Evolutionary conservation across 805 yeast species (phyloP).

Genomic region (Lipomyces kockii): DNA sequence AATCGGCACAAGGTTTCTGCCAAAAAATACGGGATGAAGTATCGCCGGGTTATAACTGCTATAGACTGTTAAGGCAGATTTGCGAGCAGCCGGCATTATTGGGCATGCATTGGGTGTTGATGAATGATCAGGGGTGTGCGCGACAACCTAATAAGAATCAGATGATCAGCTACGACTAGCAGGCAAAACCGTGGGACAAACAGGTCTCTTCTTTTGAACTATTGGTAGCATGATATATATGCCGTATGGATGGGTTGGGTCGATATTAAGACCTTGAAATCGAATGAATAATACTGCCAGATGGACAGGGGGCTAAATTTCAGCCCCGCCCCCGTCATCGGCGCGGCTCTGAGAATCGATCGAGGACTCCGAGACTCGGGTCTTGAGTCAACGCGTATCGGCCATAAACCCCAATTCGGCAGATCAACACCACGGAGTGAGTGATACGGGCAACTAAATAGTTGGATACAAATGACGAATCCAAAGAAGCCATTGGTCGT

Average conservation of each 20-base stretch:
- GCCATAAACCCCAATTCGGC: neutral
- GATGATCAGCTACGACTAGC: neutral
- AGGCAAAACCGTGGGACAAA: neutral
- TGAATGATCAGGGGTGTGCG: neutral
- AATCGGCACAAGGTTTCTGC: slow-evolving; percentile 13
- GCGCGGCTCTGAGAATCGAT: too few species aligned
- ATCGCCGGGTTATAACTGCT: slow-evolving; percentile 18
- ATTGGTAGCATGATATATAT: slow-evolving; percentile 13
- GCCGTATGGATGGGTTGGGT: neutral
- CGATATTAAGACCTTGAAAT: neutral
- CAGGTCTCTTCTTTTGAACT: slow-evolving; percentile 18
- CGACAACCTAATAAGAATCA: neutral
- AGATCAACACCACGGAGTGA: neutral
- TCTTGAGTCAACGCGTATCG: too few species aligned
- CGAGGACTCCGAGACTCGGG: too few species aligned
- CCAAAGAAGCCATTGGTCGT: slow-evolving; percentile 28
- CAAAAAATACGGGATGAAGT: slow-evolving; percentile 35
- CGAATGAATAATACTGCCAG: neutral
- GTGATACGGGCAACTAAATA: neutral
- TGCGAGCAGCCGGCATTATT: neutral
- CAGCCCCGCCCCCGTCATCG: too few species aligned
- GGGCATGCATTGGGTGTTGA: neutral
- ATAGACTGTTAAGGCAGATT: neutral
- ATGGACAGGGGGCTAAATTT: too few species aligned
- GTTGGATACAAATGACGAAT: slow-evolving; percentile 14